Evolutionary conservation across 495 filamentous ascomycete genomes (phyloP), one percentile per base, ranked within the genome.

Genomic region (Choiromyces venosus): DNA sequence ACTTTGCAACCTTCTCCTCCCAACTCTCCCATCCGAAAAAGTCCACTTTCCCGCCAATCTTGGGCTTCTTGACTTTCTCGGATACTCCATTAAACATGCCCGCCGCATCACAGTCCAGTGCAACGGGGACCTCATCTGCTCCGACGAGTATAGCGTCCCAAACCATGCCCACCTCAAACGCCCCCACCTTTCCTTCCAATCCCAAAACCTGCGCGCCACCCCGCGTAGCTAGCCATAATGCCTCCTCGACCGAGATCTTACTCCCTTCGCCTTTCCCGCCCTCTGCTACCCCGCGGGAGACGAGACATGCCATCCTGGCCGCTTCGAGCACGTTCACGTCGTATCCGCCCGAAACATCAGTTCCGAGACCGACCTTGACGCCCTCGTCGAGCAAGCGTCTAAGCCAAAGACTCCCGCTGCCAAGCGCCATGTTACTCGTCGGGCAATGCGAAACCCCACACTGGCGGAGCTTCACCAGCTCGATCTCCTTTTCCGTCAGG

Each of bases 301-400:
- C 92, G 39, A 96, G 83, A 65, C 87, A 87, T 2, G 94, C 92
- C 78, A 94, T 91, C 36, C 93, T 83, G 52, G 88, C 89, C n/a
- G 90, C 89, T 73, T 93, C 91, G 0, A 98, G 86, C 21, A 98
- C 86, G 78, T 87, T 90, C 7, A 90, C 84, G 52, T 87, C 91
- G 77, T 93, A 97, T 14, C 95, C 95, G 16, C 94, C 95, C 76
- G 87, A 90, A 16, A 97, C 87, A 81, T 99, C 95, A 0, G 93
- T 98, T 0, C 95, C 95, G 0, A 99, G 82, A 0, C 95, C 95
- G 6, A 96, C 88, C 0, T 86, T 87, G 61, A 99, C 84, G 0
- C 93, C 93, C 46, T 85, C 85, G 35, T 93, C 86, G n/a, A 96
- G 82, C 71, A 96, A 81, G 76, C 84, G 83, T 25, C 94, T 85